Conservation (phyloP, 192 early-diverging fungal species). For the Podila clonocystis region DNA sequence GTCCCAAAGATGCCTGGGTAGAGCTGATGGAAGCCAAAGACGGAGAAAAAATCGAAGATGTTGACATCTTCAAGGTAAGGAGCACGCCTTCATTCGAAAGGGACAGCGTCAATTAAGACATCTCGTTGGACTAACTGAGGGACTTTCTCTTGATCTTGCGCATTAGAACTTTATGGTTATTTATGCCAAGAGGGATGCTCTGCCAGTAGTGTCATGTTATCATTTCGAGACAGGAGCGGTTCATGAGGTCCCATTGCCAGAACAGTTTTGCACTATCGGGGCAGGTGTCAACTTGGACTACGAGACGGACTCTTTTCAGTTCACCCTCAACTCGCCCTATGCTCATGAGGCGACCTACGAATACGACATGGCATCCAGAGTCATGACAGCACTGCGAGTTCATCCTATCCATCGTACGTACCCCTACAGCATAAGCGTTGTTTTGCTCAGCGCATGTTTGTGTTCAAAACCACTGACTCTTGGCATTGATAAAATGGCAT, state of each 20-base stretch:
- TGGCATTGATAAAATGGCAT: neutral
- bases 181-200: slow-evolving; percentile 60
- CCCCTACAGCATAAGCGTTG: neutral
- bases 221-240: slow-evolving; percentile 46
- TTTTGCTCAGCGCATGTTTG: neutral
- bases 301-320: slow-evolving; percentile 67
- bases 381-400: slow-evolving; percentile 53
- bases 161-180: slow-evolving; percentile 57
- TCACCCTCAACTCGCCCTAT: slow-evolving; percentile 70
- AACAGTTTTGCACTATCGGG: slow-evolving; percentile 65
- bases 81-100: neutral
- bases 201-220: slow-evolving; percentile 64
- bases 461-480: neutral
- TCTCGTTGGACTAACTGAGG: neutral
- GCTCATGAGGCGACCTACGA: slow-evolving; percentile 73
- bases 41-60: slow-evolving; percentile 77
- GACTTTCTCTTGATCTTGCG: neutral
- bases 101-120: neutral
- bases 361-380: slow-evolving; percentile 66
- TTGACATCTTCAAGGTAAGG: slow-evolving; percentile 73
- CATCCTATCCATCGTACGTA: slow-evolving; percentile 60
- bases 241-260: slow-evolving; percentile 59
- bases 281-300: slow-evolving; percentile 69
- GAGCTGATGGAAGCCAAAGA: slow-evolving; percentile 65
- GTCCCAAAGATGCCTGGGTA: slow-evolving; percentile 59